Base-by-base conservation (phyloP, 768 basidiomycete species). In the Mrakia frigida region DNA sequence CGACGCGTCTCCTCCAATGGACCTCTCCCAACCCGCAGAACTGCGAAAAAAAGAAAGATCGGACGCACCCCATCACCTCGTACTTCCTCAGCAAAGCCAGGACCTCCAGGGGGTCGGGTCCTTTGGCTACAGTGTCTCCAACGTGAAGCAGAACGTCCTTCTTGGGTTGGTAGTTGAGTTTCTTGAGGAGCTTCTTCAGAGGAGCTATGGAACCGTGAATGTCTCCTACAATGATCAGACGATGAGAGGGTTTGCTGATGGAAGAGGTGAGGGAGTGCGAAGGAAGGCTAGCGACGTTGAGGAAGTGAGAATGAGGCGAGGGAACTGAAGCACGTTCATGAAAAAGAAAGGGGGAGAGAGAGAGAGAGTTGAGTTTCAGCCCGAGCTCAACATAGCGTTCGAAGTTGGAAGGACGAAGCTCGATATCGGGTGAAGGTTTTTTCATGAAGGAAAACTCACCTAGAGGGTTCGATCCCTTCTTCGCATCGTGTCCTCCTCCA, bases 51-150 rank as follows among this genome's bases (percentile, higher is more conserved):
- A n/a, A 10, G n/a, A 18, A 56, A 56, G 9, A 50, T 50, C 46
- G 18, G 3, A 74, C 63, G 65, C 52, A 72, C 71, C 93, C 94
- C 33, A 87, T 87, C 60, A 93, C 85, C 70, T 88, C 87, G 80
- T 90, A 52, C 13, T 84, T 80, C 3, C 89, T 83, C 86, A 97
- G 86, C 82, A 87, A 92, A 10, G 85, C 83, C 13, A 96, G 84
- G 28, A 91, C 86, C 9, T 87, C 85, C 76, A 90, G 82, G 0
- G 91, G 90, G 73, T 87, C 86, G 0, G 86, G 82, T 6, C 89
- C 91, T 82, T 91, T 95, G 31, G 91, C 85, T 25, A 92, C 80
- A 23, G 95, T 85, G 82, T 98, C 96, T 21, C 96, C 96, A 46
- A 90, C 86, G 80, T 93, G 91, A 35, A 98, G 84, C 41, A 98